These are phyloP conservation scores for Termitomyces eurrhizus DNA, from an alignment of 768 basidiomycete species.

Conservation along the genomic window DNA sequence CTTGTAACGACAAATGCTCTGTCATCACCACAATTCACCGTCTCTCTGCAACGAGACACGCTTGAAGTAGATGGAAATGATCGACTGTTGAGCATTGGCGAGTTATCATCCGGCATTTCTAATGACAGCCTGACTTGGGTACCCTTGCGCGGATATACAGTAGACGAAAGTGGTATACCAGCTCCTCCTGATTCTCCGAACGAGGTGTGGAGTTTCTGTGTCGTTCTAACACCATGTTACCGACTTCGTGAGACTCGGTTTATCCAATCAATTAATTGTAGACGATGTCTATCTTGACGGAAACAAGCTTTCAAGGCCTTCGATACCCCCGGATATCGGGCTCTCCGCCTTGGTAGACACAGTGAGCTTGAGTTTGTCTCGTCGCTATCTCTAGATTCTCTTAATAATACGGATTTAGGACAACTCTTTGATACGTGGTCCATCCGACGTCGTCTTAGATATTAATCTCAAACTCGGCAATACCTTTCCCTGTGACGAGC, in stretches of 20 bases:
- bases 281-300: constrained; percentile 75
- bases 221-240: not conserved
- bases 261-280: constrained; percentile 48
- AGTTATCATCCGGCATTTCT: constrained; percentile 48
- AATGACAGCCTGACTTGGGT: constrained; percentile 61
- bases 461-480: constrained; percentile 40
- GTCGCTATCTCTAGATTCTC: not conserved
- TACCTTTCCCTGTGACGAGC: constrained; percentile 51
- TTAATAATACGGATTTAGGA: constrained; percentile 43
- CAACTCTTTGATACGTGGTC: constrained; percentile 74
- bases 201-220: constrained; percentile 40
- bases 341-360: constrained; percentile 73
- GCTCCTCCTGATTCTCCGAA: constrained; percentile 52
- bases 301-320: constrained; percentile 52
- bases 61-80: constrained; percentile 66
- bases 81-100: constrained; percentile 64
- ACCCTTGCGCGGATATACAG: constrained; percentile 52
- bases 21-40: constrained; percentile 44
- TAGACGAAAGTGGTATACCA: constrained; percentile 47
- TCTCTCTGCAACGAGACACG: constrained; percentile 66
- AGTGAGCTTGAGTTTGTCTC: constrained; percentile 31
- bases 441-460: constrained; percentile 54
- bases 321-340: constrained; percentile 41
- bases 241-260: constrained; percentile 29
- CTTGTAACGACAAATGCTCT: constrained; percentile 36